Base-by-base conservation (phyloP, 2,329 filamentous ascomycete genomes). In the Aspergillus ochraceus region DNA sequence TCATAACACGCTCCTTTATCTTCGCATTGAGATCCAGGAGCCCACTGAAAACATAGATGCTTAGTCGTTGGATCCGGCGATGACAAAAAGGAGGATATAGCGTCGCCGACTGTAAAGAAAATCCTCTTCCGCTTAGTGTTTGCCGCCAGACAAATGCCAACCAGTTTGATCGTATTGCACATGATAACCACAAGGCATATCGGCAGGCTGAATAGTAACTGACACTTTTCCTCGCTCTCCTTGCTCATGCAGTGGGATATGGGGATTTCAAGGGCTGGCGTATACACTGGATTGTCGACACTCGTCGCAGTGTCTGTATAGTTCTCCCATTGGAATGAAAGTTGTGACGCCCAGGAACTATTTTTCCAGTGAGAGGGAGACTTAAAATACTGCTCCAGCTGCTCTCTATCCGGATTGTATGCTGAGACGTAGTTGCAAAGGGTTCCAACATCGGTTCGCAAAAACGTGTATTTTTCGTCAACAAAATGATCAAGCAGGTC, bases 41-140 rank as follows among this genome's bases (percentile, higher is more conserved):
- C 17, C 6, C 4, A 2, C 17, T 17, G 36, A 42, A 8, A 14
- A 30, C 52, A 60, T 1, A 39, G 26, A 19, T 49, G 47, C 29
- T 54, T 52, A 0, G 58, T 63, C 2, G 29, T 55, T 26, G 26
- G 30, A 49, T 65, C 63, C 9, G 63, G 60, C 1, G 42, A 11
- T 14, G 14, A 20, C 9, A 70, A 49, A 54, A 71, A 71, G 1
- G 63, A 67, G n/a, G 64, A 63, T 26, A 70, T 50, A 2, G 69
- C 68, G 29, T 71, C 69, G 8, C 69, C 69, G 4, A 67, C 54
- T 4, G 66, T 70, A 51, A 70, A 49, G 8, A 65, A 46, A 9
- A 56, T 60, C 17, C 42, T 47, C 10, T 55, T 49, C 11, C 54
- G 46, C 14, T 52, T 26, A 2, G 45, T 24, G 3, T 45, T 30